Conservation (phyloP, 2,329 filamentous ascomycete species). For the Nemania bipapillata region DNA sequence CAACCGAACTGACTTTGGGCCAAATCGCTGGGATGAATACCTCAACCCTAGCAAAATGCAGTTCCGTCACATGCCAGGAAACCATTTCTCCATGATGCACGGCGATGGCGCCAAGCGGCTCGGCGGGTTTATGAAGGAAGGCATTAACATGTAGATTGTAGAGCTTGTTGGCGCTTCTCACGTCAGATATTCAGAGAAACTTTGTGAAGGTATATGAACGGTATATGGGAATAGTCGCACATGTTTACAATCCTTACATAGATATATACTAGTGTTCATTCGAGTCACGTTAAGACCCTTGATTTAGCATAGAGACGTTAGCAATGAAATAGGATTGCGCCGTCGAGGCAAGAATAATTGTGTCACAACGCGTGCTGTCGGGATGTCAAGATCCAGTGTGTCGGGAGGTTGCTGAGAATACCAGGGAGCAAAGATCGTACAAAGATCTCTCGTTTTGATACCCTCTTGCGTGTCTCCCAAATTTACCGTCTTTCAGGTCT, state of each 20-base stretch:
- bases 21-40: constrained; percentile 76
- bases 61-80: constrained; percentile 74
- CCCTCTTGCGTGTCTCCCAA: background rate
- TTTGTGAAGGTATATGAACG: background rate
- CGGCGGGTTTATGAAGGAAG: constrained; percentile 50
- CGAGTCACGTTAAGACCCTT: background rate
- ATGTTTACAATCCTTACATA: constrained; percentile 27
- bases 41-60: constrained; percentile 70
- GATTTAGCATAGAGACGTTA: constrained; percentile 10
- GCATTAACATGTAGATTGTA: constrained; percentile 44
- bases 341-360: constrained; percentile 17
- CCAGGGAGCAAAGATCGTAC: background rate
- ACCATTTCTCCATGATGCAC: constrained; percentile 83
- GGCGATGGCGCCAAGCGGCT: constrained; percentile 56
- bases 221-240: constrained; percentile 15
- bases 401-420: background rate
- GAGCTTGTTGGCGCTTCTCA: constrained; percentile 5
- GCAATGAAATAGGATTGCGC: background rate
- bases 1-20: constrained; percentile 76
- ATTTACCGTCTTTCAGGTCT: background rate
- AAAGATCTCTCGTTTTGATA: background rate
- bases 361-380: no score
- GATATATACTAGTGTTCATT: constrained; percentile 14
- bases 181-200: background rate
- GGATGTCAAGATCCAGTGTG: background rate